These are phyloP conservation scores for Populus euphratica DNA, from an alignment of 345 rosid genomes.

Conservation along the genomic window DNA sequence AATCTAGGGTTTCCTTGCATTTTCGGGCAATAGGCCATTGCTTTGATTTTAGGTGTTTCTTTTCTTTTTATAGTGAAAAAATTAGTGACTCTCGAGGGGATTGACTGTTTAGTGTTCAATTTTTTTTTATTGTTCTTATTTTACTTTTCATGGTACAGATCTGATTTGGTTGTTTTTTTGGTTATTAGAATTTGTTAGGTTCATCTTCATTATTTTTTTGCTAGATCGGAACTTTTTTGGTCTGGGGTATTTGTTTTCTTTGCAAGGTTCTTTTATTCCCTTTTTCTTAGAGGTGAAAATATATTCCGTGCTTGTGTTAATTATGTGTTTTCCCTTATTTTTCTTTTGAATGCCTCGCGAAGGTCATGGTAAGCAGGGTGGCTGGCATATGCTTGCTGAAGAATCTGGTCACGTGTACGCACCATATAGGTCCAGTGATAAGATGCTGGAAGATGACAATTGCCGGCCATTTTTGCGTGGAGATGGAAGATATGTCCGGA, in stretches of 20 bases:
- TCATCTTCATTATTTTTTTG: not conserved
- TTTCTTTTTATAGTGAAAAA: not conserved
- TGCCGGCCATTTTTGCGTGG: conserved; percentile 48
- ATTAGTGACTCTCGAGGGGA: not conserved
- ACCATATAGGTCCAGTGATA: conserved; percentile 52
- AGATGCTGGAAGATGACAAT: conserved; percentile 59
- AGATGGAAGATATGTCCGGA: conserved; percentile 70
- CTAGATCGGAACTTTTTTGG: conserved; percentile 6
- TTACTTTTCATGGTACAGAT: not conserved
- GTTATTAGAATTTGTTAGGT: not conserved
- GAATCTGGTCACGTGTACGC: conserved; percentile 62
- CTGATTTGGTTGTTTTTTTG: not conserved
- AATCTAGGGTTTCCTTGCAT: conserved; percentile 1
- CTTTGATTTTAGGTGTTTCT: not conserved
- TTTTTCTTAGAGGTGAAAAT: conserved; percentile 3
- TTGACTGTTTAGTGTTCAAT: not conserved
- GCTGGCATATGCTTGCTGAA: conserved; percentile 61
- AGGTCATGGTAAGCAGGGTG: conserved; percentile 94
- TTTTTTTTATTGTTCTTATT: not conserved
- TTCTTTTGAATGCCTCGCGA: conserved; percentile 39
- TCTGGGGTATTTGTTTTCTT: not conserved
- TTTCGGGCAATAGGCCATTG: not conserved
- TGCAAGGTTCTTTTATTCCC: not conserved
- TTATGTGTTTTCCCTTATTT: conserved; percentile 21
- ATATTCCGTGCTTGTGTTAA: conserved; percentile 22